A percentile compares a stretch with the other conserved stretches of the same genome.
These are phyloP conservation scores for Pseudovirgaria hyperparasitica DNA, from an alignment of 2,329 filamentous ascomycete genomes.

Conservation along the genomic window DNA sequence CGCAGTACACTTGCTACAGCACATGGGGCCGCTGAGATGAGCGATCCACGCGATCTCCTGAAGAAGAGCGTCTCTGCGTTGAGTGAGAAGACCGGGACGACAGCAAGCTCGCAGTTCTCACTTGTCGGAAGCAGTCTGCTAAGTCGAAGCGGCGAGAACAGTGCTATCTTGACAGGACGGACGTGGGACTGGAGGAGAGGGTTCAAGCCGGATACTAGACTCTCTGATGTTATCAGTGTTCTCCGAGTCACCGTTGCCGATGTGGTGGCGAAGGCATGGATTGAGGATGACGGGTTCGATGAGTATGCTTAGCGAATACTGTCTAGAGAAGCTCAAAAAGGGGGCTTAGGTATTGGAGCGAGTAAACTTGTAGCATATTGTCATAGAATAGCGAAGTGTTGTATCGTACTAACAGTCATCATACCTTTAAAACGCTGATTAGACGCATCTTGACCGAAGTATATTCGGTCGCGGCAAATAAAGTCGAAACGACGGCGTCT, in stretches of 20 bases:
- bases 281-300: constrained; percentile 45
- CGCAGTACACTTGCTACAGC: constrained; percentile 60
- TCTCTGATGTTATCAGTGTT: constrained; percentile 57
- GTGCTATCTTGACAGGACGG: constrained; percentile 41
- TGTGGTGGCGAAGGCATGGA: constrained; percentile 59
- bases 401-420: no score
- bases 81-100: constrained; percentile 39
- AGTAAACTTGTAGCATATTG: no score
- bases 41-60: constrained; percentile 28
- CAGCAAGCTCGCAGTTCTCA: constrained; percentile 45
- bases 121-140: constrained; percentile 65
- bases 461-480: no score
- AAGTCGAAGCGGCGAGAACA: constrained; percentile 39
- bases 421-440: no score
- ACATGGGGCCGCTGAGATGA: constrained; percentile 27
- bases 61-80: no score
- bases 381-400: no score
- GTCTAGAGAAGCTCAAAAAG: no score
- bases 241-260: constrained; percentile 61
- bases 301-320: no score
- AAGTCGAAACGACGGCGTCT: no score
- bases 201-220: constrained; percentile 44
- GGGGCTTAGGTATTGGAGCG: no score
- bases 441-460: no score
- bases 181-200: constrained; percentile 62